A percentile compares a stretch with the other conserved stretches of the same genome.
These are phyloP conservation scores for Biscutella laevigata DNA, from an alignment of 441 rosid species.

Conservation along the genomic window DNA sequence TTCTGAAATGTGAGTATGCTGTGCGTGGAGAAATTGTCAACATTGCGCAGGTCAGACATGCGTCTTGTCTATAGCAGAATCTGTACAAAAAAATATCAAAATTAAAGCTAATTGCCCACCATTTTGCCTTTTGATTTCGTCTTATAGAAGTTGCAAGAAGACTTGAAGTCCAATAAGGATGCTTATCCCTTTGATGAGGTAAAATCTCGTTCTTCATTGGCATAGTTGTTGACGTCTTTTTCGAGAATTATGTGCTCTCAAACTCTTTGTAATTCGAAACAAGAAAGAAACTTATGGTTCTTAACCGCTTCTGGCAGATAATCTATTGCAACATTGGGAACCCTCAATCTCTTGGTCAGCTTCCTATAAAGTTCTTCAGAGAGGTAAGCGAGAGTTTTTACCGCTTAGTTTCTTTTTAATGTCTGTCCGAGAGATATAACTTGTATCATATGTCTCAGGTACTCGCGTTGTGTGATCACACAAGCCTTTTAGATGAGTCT, in stretches of 20 bases:
- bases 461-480: constrained; percentile 80
- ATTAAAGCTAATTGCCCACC: not conserved
- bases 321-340: constrained; percentile 87
- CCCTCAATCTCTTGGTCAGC: constrained; percentile 92
- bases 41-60: constrained; percentile 63
- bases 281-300: not conserved
- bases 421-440: constrained; percentile 1
- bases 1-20: constrained; percentile 77
- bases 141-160: constrained; percentile 57
- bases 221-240: too few relatives aligned
- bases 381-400: constrained; percentile 38
- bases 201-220: not conserved
- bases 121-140: not conserved
- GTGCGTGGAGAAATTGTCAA: constrained; percentile 88
- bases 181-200: constrained; percentile 81
- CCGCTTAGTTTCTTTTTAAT: not conserved
- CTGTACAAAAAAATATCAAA: too few relatives aligned
- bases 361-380: constrained; percentile 70
- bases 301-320: constrained; percentile 38
- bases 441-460: constrained; percentile 36
- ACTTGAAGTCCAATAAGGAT: constrained; percentile 50
- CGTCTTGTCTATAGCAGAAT: not conserved
- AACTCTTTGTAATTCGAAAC: not conserved
- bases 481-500: constrained; percentile 63
- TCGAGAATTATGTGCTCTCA: not conserved